A percentile compares a stretch with the other conserved stretches of the same genome.
These are phyloP conservation scores for Colletotrichum trifolii DNA, from an alignment of 2,329 filamentous ascomycete species.

Conservation along the genomic window DNA sequence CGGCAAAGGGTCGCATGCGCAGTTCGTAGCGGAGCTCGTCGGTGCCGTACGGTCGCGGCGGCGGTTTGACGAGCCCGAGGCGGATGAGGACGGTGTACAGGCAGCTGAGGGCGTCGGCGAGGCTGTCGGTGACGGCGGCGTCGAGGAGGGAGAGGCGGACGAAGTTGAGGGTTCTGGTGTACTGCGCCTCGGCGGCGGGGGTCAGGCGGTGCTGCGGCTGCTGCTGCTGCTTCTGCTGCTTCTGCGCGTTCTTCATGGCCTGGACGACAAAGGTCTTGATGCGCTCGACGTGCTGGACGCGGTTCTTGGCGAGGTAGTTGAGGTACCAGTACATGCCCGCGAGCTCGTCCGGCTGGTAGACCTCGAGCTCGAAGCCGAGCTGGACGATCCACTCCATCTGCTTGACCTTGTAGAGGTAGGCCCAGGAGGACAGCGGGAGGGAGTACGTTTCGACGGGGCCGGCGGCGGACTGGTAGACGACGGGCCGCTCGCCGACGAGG, in stretches of 20 bases:
- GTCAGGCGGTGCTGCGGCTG: constrained; percentile 38
- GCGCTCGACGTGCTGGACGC: constrained; percentile 76
- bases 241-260: constrained; percentile 46
- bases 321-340: constrained; percentile 93
- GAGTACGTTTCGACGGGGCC: constrained; percentile 67
- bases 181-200: constrained; percentile 53
- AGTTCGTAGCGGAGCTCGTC: constrained; percentile 80
- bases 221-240: not conserved
- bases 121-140: constrained; percentile 69
- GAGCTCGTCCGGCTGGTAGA: constrained; percentile 88
- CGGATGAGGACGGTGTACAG: constrained; percentile 76
- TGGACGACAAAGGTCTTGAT: constrained; percentile 74
- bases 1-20: constrained; percentile 85
- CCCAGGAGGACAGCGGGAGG: constrained; percentile 87
- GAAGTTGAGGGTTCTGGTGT: constrained; percentile 62
- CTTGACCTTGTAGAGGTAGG: constrained; percentile 88
- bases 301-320: constrained; percentile 76
- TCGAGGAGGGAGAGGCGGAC: constrained; percentile 72
- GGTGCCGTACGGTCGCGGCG: constrained; percentile 72
- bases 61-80: constrained; percentile 62
- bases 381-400: constrained; percentile 90
- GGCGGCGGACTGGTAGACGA: constrained; percentile 57
- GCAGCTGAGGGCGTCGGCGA: constrained; percentile 65
- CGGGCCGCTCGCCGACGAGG: constrained; percentile 69
- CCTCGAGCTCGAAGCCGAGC: constrained; percentile 91